Conservation (phyloP, 2,329 filamentous ascomycete genomes). For the Sarocladium oryzae region DNA sequence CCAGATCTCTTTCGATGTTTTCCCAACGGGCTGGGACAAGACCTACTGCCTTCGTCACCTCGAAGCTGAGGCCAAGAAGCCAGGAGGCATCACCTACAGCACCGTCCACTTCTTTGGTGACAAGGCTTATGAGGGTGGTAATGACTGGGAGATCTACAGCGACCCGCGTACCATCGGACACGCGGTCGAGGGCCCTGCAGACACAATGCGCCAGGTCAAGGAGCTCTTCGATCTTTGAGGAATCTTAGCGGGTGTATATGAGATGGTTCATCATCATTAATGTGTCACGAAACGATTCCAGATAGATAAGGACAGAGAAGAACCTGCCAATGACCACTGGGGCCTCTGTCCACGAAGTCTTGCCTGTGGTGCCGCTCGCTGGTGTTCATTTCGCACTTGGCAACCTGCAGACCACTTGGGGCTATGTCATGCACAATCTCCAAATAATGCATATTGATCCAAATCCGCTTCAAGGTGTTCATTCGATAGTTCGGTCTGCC, state of each 20-base stretch:
- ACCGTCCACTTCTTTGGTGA: constrained; percentile 98
- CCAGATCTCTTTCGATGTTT: constrained; percentile 97
- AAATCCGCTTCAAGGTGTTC: no score
- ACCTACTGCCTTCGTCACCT: constrained; percentile 90
- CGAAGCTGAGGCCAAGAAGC: constrained; percentile 67
- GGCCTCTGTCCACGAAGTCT: no score
- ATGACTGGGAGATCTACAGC: constrained; percentile 90
- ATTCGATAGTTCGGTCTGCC: no score
- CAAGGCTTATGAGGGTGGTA: constrained; percentile 86
- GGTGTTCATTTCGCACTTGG: no score
- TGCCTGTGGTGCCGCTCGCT: no score
- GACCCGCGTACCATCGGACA: constrained; percentile 82
- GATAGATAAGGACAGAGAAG: background rate
- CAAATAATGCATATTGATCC: no score
- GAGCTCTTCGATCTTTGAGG: constrained; percentile 65
- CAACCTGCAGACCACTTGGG: no score
- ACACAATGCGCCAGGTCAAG: constrained; percentile 74
- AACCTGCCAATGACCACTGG: no score
- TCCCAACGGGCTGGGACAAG: constrained; percentile 97
- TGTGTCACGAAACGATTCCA: background rate
- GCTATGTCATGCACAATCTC: no score
- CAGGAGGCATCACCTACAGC: constrained; percentile 69
- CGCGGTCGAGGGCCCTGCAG: constrained; percentile 71
- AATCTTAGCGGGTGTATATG: background rate
- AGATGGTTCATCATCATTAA: background rate